These are phyloP conservation scores for Phyllostachys edulis DNA, from an alignment of 176 grass and related monocot species.

Conservation along the genomic window DNA sequence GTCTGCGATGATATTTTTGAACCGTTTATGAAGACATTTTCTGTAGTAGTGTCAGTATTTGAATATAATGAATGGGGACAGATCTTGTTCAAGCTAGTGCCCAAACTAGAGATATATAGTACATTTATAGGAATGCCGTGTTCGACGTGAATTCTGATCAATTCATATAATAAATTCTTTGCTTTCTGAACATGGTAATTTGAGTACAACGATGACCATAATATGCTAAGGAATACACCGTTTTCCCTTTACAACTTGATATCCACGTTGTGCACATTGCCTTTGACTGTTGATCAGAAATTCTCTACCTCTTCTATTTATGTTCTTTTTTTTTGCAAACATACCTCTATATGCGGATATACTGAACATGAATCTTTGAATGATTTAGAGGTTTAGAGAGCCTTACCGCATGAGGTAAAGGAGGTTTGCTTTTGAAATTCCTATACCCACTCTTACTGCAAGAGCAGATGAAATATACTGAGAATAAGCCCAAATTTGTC, in stretches of 20 bases:
- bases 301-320: background rate
- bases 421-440: constrained; percentile 21
- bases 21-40: no score
- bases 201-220: background rate
- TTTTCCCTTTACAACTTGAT: background rate
- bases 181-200: background rate
- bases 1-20: no score
- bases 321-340: background rate
- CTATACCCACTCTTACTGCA: background rate
- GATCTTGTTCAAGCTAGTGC: background rate
- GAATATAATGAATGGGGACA: constrained; percentile 1
- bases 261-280: background rate
- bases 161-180: background rate
- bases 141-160: background rate
- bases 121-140: background rate
- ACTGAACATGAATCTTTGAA: constrained; percentile 8
- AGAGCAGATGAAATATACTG: constrained; percentile 37
- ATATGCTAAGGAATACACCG: constrained; percentile 34
- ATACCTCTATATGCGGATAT: background rate
- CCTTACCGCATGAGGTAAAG: background rate
- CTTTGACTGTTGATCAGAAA: constrained; percentile 7
- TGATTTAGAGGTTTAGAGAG: background rate
- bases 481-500: constrained; percentile 20
- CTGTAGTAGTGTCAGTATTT: no score
- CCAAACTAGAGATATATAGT: background rate